These are phyloP conservation scores for Oxytropis ochrocephala DNA, from an alignment of 306 rosid genomes.

Conservation along the genomic window DNA sequence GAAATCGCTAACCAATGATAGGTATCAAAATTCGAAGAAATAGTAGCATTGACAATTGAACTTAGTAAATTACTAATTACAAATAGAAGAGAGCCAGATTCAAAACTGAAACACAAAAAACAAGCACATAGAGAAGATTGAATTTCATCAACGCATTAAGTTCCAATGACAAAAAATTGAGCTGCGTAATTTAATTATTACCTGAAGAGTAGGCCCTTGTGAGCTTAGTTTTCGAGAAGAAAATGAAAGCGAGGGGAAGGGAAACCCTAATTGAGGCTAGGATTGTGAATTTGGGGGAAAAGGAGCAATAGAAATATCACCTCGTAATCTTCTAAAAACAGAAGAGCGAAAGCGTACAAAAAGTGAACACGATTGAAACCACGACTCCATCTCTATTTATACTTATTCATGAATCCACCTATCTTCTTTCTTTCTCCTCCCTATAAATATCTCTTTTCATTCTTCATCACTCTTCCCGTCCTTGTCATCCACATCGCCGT, in stretches of 20 bases:
- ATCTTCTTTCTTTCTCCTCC: neutral
- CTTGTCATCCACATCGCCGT: neutral
- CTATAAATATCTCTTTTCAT: neutral
- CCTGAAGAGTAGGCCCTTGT: neutral
- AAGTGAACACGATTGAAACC: neutral
- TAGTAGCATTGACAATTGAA: neutral
- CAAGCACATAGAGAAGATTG: neutral
- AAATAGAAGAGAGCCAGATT: neutral
- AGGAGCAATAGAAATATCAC: neutral
- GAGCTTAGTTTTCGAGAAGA: neutral
- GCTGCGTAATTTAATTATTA: neutral
- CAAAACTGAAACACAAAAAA: neutral
- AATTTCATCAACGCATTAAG: neutral
- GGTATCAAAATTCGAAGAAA: neutral
- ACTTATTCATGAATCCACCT: neutral
- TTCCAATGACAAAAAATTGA: neutral
- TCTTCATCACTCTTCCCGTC: neutral
- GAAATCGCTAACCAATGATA: neutral
- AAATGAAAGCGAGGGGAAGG: neutral
- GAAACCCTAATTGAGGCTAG: neutral
- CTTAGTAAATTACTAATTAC: neutral
- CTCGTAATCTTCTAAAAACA: neutral
- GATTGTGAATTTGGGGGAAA: neutral
- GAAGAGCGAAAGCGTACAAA: neutral
- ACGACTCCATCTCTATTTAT: slow-evolving; percentile 3